Conservation (phyloP, 345 rosid species). For the Gossypium herbaceum region DNA sequence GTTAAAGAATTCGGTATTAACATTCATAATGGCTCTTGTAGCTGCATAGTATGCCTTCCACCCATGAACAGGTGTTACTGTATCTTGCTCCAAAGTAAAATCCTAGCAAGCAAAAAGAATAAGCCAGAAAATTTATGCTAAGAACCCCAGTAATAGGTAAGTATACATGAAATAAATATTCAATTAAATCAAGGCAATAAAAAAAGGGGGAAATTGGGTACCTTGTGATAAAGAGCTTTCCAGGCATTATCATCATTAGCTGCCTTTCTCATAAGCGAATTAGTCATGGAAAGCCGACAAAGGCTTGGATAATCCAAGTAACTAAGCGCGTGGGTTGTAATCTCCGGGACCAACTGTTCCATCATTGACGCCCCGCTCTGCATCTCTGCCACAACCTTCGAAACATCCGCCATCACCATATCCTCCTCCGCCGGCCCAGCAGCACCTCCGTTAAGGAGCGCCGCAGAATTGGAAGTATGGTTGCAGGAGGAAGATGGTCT, state of each 20-base stretch:
- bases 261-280: conserved; percentile 94
- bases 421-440: conserved; percentile 6
- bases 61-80: conserved; percentile 71
- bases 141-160: too few species aligned
- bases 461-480: conserved; percentile 23
- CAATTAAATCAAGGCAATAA: too few species aligned
- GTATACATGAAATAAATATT: too few species aligned
- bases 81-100: conserved; percentile 88
- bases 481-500: conserved; percentile 14
- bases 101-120: conserved; percentile 41
- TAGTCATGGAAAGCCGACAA: conserved; percentile 96
- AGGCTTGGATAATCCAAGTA: conserved; percentile 95
- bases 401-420: conserved; percentile 28
- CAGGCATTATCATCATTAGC: conserved; percentile 99
- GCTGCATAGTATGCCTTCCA: conserved; percentile 98
- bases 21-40: conserved; percentile 82
- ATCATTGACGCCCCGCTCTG: conserved; percentile 89
- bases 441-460: conserved; percentile 27
- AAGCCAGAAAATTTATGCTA: conserved; percentile 8
- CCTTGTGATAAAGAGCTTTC: conserved; percentile 98
- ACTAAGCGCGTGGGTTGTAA: conserved; percentile 95
- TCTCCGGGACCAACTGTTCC: conserved; percentile 99
- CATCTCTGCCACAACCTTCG: conserved; percentile 42
- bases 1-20: conserved; percentile 74
- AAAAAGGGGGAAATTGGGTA: conserved; percentile 6